phyloP scores from a whole-genome alignment of 805 yeast species.

The Lipomyces mesembrius region DNA sequence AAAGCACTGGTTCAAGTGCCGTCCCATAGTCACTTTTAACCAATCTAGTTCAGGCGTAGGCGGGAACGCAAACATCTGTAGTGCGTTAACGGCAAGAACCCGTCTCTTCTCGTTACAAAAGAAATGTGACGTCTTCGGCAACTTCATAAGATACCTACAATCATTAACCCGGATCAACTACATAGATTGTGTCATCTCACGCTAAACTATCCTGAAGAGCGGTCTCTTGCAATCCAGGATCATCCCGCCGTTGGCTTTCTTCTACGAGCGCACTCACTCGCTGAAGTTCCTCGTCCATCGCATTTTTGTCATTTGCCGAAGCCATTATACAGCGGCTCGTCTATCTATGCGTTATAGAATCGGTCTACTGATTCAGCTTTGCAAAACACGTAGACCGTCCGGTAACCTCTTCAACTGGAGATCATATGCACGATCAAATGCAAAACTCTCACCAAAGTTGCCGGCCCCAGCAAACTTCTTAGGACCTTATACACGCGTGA shows the following conservation, averaged over 20 bases:
- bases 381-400: conserved; percentile 4
- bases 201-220: conserved; percentile 33
- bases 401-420: not conserved
- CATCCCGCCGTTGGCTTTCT: conserved; percentile 33
- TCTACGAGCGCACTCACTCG: conserved; percentile 23
- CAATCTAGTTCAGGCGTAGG: conserved; percentile 33
- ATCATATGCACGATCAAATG: not conserved
- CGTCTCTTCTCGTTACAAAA: conserved; percentile 23
- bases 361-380: conserved; percentile 3
- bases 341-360: not conserved
- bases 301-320: conserved; percentile 7
- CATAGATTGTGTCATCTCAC: conserved; percentile 21
- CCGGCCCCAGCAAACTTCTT: not conserved
- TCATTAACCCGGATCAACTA: not conserved
- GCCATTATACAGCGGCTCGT: not conserved
- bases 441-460: not conserved
- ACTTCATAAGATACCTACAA: conserved; percentile 30
- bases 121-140: conserved; percentile 30
- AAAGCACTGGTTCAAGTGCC: conserved; percentile 35
- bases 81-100: conserved; percentile 24
- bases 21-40: conserved; percentile 31
- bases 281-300: conserved; percentile 21
- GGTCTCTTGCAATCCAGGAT: conserved; percentile 27
- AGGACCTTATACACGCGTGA: not conserved
- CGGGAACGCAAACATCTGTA: conserved; percentile 37